A percentile compares a stretch with the other conserved stretches of the same genome.
Evolutionary conservation across 2,329 filamentous ascomycete species (phyloP).

Genomic region (Fusarium sororula): DNA sequence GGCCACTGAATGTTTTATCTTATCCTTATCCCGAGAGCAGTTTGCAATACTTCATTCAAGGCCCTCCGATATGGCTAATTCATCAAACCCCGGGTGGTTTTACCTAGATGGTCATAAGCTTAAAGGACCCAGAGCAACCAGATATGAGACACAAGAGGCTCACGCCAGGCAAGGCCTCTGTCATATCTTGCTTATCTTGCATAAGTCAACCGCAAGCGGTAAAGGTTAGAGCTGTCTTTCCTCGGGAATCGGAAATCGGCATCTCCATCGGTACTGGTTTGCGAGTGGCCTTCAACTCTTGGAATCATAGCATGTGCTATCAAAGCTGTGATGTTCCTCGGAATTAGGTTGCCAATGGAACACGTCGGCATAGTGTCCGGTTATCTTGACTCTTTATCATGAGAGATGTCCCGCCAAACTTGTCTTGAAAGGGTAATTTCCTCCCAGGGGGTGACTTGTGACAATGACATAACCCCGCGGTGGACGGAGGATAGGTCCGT

Average conservation of each 20-base stretch:
- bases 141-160: neutral
- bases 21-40: neutral
- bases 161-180: neutral
- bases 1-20: neutral
- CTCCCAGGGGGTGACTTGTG: constrained; percentile 21
- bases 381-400: constrained; percentile 20
- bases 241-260: constrained; percentile 33
- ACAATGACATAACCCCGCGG: constrained; percentile 15
- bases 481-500: constrained; percentile 28
- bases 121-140: neutral
- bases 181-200: constrained; percentile 9
- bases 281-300: neutral
- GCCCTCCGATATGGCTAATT: neutral
- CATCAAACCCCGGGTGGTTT: neutral
- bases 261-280: constrained; percentile 12
- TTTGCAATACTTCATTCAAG: neutral
- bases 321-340: neutral
- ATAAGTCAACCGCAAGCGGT: constrained; percentile 5
- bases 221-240: constrained; percentile 9
- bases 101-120: neutral
- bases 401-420: constrained; percentile 9
- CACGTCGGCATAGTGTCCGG: constrained; percentile 33
- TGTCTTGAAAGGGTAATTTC: constrained; percentile 38
- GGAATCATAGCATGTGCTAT: neutral
- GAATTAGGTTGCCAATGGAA: constrained; percentile 17